Base-by-base conservation (phyloP, 768 basidiomycete species). In the Macrolepiota albuminosa region DNA sequence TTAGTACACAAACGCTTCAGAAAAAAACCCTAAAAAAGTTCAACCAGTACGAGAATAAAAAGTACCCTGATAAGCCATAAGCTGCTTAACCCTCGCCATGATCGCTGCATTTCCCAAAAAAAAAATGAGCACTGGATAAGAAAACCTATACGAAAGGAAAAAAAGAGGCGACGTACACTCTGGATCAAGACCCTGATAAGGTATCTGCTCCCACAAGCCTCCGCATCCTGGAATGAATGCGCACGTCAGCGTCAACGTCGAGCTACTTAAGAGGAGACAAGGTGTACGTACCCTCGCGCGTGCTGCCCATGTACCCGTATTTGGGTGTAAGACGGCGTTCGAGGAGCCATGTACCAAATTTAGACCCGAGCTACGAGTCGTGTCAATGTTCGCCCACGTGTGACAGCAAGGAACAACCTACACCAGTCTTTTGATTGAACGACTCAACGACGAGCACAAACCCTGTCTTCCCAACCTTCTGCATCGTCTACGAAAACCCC, bases 361-460 rank as follows among this genome's bases (percentile, higher is more conserved):
- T 90, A 46, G 88, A 89, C 45, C 90, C 91, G 67, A 93, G 87
- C 81, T 83, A 59, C 3, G 52, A 43, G 49, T 56, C 29, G 21
- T 16, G 57, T 34, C 50, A 37, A n/a, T 43, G 29, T 29, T 29
- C 29, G 29, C 29, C 29, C 29, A 29, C 29, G 29, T 4, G 29
- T 29, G 29, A 4, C 29, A 29, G 29, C 2, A 29, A 29, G 0
- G 29, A 33, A 57, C 26, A 29, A 48, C 39, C 66, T 62, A 84
- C 81, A n/a, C 91, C 93, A 8, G 92, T 95, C 84, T 91, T 93
- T 75, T 89, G 89, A 76, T 91, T 94, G 58, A 90, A 78, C 18
- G 89, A 89, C 75, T 95, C 93, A 16, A 89, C 91, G 43, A 95
- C 84, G 34, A 95, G 81, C 33, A 94, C 91, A 72, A 93, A 93